These are phyloP conservation scores for Shiraia sp. DNA, from an alignment of 2,329 filamentous ascomycete genomes.

Conservation along the genomic window DNA sequence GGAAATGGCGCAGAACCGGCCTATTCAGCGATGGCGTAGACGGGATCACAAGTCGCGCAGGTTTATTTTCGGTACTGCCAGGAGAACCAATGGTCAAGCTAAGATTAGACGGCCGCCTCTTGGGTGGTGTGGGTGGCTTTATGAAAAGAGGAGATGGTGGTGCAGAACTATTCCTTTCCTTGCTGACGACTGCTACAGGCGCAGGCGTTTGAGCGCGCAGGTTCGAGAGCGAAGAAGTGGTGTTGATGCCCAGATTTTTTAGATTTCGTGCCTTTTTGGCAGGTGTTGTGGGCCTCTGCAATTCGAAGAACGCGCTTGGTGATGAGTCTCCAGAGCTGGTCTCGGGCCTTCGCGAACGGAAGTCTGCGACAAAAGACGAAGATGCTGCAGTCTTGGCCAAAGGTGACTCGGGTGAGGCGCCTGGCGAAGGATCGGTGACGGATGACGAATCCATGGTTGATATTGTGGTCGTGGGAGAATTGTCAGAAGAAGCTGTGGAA, in stretches of 20 bases:
- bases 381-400: slow-evolving; percentile 72
- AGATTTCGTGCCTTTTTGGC: slow-evolving; percentile 78
- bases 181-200: slow-evolving; percentile 55
- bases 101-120: slow-evolving; percentile 74
- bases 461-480: slow-evolving; percentile 90
- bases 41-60: slow-evolving; percentile 60
- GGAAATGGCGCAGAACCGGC: slow-evolving; percentile 60
- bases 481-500: slow-evolving; percentile 88
- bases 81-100: slow-evolving; percentile 73
- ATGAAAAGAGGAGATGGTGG: slow-evolving; percentile 78
- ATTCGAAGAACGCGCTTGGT: slow-evolving; percentile 57
- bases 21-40: slow-evolving; percentile 60
- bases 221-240: slow-evolving; percentile 53
- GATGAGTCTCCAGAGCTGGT: slow-evolving; percentile 49
- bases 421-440: slow-evolving; percentile 86
- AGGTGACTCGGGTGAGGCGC: slow-evolving; percentile 86
- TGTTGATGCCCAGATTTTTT: slow-evolving; percentile 81
- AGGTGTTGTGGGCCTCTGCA: slow-evolving; percentile 54
- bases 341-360: slow-evolving; percentile 43
- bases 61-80: slow-evolving; percentile 60
- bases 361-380: slow-evolving; percentile 67
- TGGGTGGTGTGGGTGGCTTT: slow-evolving; percentile 72
- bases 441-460: slow-evolving; percentile 92
- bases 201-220: slow-evolving; percentile 55
- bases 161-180: slow-evolving; percentile 57